Percentiles rank a stretch among this genome's conserved stretches.
Conservation (phyloP, 805 yeast genomes). For the Lipomyces lipofer region DNA sequence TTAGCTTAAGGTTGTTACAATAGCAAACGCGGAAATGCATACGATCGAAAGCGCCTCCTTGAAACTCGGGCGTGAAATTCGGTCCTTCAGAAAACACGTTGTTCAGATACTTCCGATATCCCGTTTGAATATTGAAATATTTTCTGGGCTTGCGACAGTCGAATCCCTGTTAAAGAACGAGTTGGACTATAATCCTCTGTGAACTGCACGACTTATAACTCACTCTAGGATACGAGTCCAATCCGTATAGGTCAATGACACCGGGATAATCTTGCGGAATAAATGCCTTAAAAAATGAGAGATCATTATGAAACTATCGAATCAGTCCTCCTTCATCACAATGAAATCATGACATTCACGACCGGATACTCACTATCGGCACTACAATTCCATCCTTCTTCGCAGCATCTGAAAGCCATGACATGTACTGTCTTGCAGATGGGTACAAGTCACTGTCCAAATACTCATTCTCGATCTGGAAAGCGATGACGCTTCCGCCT, state of each 20-base stretch:
- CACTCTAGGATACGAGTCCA: constrained; percentile 18
- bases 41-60: constrained; percentile 20
- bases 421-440: constrained; percentile 11
- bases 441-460: constrained; percentile 3
- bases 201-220: not conserved
- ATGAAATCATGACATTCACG: too few species aligned
- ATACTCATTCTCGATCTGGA: constrained; percentile 22
- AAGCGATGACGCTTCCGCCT: constrained; percentile 20
- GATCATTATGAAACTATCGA: constrained; percentile 21
- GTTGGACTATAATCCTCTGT: too few species aligned
- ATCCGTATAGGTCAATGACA: constrained; percentile 16
- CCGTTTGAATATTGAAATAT: constrained; percentile 1
- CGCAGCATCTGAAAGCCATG: not conserved
- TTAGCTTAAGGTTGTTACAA: too few species aligned
- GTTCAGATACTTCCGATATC: constrained; percentile 12
- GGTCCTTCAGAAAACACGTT: constrained; percentile 7
- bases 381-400: constrained; percentile 14
- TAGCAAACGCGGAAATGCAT: not conserved
- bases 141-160: constrained; percentile 3
- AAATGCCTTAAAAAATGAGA: constrained; percentile 10
- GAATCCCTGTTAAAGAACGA: constrained; percentile 7
- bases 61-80: constrained; percentile 16
- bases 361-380: constrained; percentile 12
- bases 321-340: too few species aligned
- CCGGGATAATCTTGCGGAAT: constrained; percentile 11